These are phyloP conservation scores for Elaphomyces granulatus DNA, from an alignment of 495 filamentous ascomycete species.

Conservation along the genomic window DNA sequence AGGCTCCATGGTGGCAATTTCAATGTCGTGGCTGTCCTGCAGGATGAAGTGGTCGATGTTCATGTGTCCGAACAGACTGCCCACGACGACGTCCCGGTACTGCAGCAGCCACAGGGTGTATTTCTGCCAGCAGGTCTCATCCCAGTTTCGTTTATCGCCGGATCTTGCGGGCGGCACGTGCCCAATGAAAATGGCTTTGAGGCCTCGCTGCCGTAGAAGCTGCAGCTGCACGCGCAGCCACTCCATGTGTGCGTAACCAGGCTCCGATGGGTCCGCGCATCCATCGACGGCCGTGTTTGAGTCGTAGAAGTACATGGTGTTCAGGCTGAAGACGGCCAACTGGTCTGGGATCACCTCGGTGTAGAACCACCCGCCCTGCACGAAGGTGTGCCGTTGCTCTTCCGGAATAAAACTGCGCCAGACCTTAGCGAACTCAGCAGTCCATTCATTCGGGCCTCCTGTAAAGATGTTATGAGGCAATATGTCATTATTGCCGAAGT, in stretches of 20 bases:
- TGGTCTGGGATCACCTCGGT: conserved; percentile 79
- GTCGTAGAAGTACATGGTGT: conserved; percentile 92
- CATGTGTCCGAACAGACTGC: conserved; percentile 83
- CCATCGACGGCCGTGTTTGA: conserved; percentile 88
- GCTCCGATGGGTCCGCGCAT: conserved; percentile 59
- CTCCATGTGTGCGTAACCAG: conserved; percentile 88
- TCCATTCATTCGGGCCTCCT: conserved; percentile 72
- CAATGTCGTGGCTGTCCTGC: conserved; percentile 68
- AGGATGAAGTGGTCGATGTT: conserved; percentile 97
- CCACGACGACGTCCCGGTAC: conserved; percentile 79
- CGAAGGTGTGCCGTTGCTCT: conserved; percentile 80
- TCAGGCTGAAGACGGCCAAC: conserved; percentile 86
- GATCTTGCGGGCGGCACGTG: conserved; percentile 88
- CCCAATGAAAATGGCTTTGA: conserved; percentile 91
- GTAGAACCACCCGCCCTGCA: conserved; percentile 86
- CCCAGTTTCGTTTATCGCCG: conserved; percentile 71
- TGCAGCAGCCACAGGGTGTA: conserved; percentile 82
- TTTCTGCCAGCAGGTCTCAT: conserved; percentile 95
- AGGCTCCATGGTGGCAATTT: conserved; percentile 25
- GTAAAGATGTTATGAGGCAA: conserved; percentile 92
- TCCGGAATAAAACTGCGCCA: conserved; percentile 88
- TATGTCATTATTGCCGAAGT: conserved; percentile 93
- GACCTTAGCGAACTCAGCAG: conserved; percentile 52
- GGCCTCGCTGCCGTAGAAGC: conserved; percentile 61
- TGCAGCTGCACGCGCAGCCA: conserved; percentile 90